Base-by-base conservation (phyloP, 345 rosid genomes). In the Gossypium stocksii region DNA sequence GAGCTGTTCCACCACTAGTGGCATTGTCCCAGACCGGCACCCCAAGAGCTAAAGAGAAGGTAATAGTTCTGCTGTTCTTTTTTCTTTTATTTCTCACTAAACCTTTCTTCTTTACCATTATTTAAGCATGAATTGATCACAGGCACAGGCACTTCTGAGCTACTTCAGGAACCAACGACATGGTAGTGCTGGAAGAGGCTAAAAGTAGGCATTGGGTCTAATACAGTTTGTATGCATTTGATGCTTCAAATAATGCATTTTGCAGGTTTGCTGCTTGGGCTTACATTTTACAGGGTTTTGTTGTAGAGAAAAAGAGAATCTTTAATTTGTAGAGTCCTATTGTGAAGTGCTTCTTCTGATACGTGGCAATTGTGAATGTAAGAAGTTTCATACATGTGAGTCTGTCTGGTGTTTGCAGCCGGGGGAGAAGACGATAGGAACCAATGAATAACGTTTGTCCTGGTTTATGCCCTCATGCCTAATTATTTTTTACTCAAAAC, bases 1-100 rank as follows among this genome's bases (percentile, higher is more conserved):
- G 99, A 63, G 99, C 89, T 52, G 94, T 93, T 64, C 99, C 98
- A 9, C 98, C 99, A 41, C 82, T 96, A 23, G 97, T 93, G 82
- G 97, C 92, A 15, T 83, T 96, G 75, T 88, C 97, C 34, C 94
- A 86, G 76, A 78, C 93, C 17, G 99, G 99, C 82, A 91, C 98
- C 54, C 83, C 91, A 22, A 86, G 99, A 78, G 98, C 90, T 70
- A 93, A 78, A 89, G 98, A 90, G 76, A 95, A 93, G 97, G 99
- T 93, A 74, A 34, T 34, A 34, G 41, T 5, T 34, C 7, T 34
- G 41, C 4, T 43, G 15, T 34, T 66, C 34, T 0, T 25, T 25
- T n/a, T 27, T 76, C 41, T 5, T 34, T 34, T 34, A 5, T 34
- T 68, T 29, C 9, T 52, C 52, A 0, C n/a, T 3, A 23, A 6